Conservation (phyloP, 2,329 filamentous ascomycete species). For the Botrytis fabae region DNA sequence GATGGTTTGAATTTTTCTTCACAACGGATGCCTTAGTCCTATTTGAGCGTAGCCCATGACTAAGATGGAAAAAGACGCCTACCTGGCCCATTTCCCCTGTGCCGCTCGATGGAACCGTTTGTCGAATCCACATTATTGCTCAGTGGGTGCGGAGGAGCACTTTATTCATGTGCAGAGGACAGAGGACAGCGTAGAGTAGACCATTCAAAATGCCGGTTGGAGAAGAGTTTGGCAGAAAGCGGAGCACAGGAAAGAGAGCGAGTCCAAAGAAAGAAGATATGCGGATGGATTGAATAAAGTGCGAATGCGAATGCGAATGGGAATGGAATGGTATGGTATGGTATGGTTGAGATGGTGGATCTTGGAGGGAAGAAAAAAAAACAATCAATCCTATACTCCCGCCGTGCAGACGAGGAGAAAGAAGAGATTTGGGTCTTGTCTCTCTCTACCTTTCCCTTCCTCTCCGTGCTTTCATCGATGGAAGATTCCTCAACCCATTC, state of each 20-base stretch:
- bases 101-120: constrained; percentile 1
- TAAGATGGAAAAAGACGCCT: background rate
- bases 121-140: background rate
- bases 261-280: background rate
- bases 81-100: background rate
- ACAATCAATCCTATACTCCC: background rate
- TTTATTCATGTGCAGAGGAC: too few species aligned
- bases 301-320: background rate
- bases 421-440: background rate
- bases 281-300: too few species aligned
- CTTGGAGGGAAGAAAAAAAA: background rate
- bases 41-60: background rate
- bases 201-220: background rate
- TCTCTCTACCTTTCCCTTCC: background rate
- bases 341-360: background rate
- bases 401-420: background rate
- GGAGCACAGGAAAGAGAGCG: background rate
- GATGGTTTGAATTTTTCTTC: background rate
- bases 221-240: background rate
- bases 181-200: background rate
- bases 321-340: background rate
- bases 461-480: background rate
- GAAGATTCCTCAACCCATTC: too few species aligned
- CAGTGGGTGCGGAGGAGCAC: background rate
- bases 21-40: background rate